Evolutionary conservation across 2,329 filamentous ascomycete species (phyloP), one percentile per base, ranked within the genome.

Genomic region (Trichoderma asperellum): DNA sequence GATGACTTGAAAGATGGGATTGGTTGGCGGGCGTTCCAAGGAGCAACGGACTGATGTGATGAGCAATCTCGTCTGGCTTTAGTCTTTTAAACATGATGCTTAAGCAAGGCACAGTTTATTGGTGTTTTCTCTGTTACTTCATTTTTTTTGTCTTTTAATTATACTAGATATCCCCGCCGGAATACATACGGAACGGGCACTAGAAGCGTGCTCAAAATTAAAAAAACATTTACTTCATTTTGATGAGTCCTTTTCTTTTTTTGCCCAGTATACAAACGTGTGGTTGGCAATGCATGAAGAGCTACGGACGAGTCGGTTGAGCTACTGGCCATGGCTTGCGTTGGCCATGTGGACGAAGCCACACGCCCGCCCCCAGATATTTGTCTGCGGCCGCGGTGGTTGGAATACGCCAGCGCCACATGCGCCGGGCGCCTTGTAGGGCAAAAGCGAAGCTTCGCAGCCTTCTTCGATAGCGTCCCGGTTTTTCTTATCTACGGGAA

Each of bases 161-260:
- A 62, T 56, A 68, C 66, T 68, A 68, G 66, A 68, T 69, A 69
- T 69, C 67, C 67, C 53, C 67, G n/a, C 60, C 59, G 59, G 67
- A 58, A 64, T 58, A 57, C 53, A 47, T 55, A 64, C 53, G 67
- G 60, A 64, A 37, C 32, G 67, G 35, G 60, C 37, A 64, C 59
- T 52, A 69, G 43, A 69, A 43, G 34, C 37, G 60, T 64, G 59
- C 60, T 69, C 60, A 49, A 49, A 52, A 53, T 24, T 6, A 60
- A 60, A 68, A 67, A 66, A 66, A 10, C 37, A 66, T 27, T 52
- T 57, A 56, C 40, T 12, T 32, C 29, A 66, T 53, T 53, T 21
- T 53, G 35, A 24, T 29, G 27, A 24, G 5, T 62, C 16, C 6
- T 11, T 55, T 37, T 62, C 8, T 6, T 11, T 55, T 37, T 52